Conservation (phyloP, 306 rosid genomes). For the Datisca glomerata region DNA sequence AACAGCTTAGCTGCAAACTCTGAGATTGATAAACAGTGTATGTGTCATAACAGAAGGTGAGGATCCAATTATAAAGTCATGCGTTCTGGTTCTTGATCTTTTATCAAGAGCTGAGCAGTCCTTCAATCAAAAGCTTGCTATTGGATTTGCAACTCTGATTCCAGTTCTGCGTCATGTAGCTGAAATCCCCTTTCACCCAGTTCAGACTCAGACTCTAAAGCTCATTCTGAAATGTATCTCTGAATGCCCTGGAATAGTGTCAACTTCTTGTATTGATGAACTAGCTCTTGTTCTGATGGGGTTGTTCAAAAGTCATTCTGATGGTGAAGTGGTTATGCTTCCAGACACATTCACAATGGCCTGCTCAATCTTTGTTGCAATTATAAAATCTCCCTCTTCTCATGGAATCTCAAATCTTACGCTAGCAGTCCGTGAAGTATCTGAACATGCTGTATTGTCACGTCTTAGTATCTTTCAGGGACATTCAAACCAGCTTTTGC, state of each 20-base stretch:
- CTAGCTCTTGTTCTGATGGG: conserved; percentile 41
- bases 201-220: conserved; percentile 54
- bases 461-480: conserved; percentile 48
- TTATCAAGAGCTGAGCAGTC: conserved; percentile 62
- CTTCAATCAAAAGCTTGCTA: conserved; percentile 63
- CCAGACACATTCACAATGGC: conserved; percentile 52
- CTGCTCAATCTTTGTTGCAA: conserved; percentile 56
- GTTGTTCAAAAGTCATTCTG: conserved; percentile 55
- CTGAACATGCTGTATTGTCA: conserved; percentile 41
- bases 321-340: conserved; percentile 67
- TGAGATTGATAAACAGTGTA: conserved; percentile 22
- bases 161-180: conserved; percentile 63
- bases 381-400: conserved; percentile 52
- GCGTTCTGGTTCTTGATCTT: conserved; percentile 63
- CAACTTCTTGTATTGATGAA: conserved; percentile 60
- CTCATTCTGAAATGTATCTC: conserved; percentile 65
- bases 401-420: conserved; percentile 36
- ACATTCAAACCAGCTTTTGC: conserved; percentile 41
- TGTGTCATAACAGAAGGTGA: conserved; percentile 42
- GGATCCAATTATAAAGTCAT: conserved; percentile 67
- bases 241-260: conserved; percentile 67
- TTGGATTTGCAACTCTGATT: conserved; percentile 82
- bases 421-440: conserved; percentile 41
- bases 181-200: conserved; percentile 84
- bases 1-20: too few relatives aligned